A percentile compares a stretch with the other conserved stretches of the same genome.
Evolutionary conservation across 768 basidiomycete species (phyloP).

Genomic region (Suillus clintonianus): DNA sequence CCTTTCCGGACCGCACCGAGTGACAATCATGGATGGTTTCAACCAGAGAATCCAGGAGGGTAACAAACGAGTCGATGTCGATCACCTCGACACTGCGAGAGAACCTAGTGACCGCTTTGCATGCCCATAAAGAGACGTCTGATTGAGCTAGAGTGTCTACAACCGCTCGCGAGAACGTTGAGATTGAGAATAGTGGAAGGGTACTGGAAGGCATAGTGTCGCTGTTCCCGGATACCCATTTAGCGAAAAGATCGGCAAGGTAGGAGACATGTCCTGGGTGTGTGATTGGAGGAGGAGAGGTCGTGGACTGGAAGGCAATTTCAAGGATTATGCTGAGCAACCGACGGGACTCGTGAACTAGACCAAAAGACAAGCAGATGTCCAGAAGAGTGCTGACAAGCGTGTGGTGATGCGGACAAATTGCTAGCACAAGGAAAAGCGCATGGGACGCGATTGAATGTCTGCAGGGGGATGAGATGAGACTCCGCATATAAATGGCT

Average conservation of each 20-base stretch:
- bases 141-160: constrained; percentile 18
- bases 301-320: constrained; percentile 35
- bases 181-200: constrained; percentile 24
- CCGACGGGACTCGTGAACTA: constrained; percentile 43
- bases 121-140: constrained; percentile 41
- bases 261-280: constrained; percentile 50
- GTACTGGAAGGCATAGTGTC: not conserved
- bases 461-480: constrained; percentile 29
- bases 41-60: constrained; percentile 31
- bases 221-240: constrained; percentile 34
- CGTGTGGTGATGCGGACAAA: constrained; percentile 48
- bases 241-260: constrained; percentile 44
- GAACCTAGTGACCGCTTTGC: constrained; percentile 41
- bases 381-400: constrained; percentile 52
- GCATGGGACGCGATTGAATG: constrained; percentile 55
- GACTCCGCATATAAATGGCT: not conserved
- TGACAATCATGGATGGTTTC: constrained; percentile 1
- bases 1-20: not conserved
- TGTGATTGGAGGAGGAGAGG: constrained; percentile 33
- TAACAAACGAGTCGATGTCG: constrained; percentile 36
- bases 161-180: constrained; percentile 25
- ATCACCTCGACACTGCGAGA: constrained; percentile 29
- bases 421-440: constrained; percentile 45
- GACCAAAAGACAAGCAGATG: constrained; percentile 45
- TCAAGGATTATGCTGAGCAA: constrained; percentile 45